These are phyloP conservation scores for Sesbania bispinosa DNA, from an alignment of 306 rosid genomes.

Conservation along the genomic window DNA sequence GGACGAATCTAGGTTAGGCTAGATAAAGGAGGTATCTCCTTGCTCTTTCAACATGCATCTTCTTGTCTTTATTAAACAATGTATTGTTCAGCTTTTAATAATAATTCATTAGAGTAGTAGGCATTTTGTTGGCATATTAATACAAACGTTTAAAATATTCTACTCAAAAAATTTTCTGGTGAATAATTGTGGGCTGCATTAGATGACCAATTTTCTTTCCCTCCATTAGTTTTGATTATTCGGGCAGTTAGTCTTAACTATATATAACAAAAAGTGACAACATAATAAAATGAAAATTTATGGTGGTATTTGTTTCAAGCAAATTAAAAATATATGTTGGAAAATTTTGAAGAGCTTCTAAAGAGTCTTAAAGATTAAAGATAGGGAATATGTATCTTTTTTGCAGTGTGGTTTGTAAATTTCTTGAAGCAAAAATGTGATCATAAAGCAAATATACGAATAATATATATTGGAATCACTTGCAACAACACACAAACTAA, in stretches of 20 bases:
- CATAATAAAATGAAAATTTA: background rate
- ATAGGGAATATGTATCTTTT: conserved; percentile 35
- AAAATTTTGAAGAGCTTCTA: conserved; percentile 7
- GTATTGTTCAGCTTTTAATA: background rate
- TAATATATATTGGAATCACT: conserved; percentile 40
- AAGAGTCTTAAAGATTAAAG: conserved; percentile 40
- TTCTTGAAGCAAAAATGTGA: conserved; percentile 28
- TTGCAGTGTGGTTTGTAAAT: conserved; percentile 29
- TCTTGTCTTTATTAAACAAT: background rate
- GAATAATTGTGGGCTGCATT: background rate
- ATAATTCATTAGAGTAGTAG: background rate
- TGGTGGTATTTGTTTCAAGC: background rate
- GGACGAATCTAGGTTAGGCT: conserved; percentile 16
- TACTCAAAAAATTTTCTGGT: background rate
- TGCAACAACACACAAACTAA: conserved; percentile 27
- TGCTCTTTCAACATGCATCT: background rate
- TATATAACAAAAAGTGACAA: conserved; percentile 14
- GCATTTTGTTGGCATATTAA: conserved; percentile 16
- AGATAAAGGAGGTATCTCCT: background rate
- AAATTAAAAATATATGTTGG: background rate
- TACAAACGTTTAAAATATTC: background rate
- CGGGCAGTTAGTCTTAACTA: background rate
- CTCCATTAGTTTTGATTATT: background rate
- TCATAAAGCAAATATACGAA: conserved; percentile 33
- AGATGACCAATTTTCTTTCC: conserved; percentile 3